Evolutionary conservation across 2,329 filamentous ascomycete species (phyloP), one percentile per base, ranked within the genome.

Genomic region (Aureobasidium subglaciale): DNA sequence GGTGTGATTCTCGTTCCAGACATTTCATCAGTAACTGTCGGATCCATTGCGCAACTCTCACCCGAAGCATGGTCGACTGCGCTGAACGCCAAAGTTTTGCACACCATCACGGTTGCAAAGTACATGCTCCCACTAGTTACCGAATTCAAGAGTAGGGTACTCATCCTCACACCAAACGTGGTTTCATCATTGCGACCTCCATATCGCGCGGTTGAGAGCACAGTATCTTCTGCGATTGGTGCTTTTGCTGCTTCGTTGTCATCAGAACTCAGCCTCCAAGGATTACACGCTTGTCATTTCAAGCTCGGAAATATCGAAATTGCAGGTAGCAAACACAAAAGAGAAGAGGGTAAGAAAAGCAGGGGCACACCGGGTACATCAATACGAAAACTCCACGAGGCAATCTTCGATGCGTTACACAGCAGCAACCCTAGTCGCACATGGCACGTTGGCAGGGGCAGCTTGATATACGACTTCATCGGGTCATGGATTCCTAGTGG

Each of bases 281-380:
- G 79, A 52, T 86, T 96, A 53, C 82, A 86, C 35, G 87, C 96
- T 18, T 87, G 87, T 1, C 90, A 96, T 67, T 79, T 99, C 68
- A 90, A 92, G 71, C 83, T 97, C 1, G 93, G 93, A 57, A 91
- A 89, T 20, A 90, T 99, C 68, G 92, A 97, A 71, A 84, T 92
- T 63, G 83, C 84, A 6, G 78, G 84, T 59, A 45, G n/a, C 34
- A 55, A 56, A n/a, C 25, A 50, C 9, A 50, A 42, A 25, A 52
- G 29, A 22, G 84, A 85, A 16, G 73, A 72, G 2, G 68, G 67
- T 15, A 72, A 71, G 67, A 61, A 63, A 37, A 50, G 68, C 25
- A 64, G 66, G 49, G 66, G 43, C 4, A 90, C 84, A 59, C 84
- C 86, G 3, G 66, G 43, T 16, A 90, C 84, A 59, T 84, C 86